These are phyloP conservation scores for Aspergillus steynii DNA, from an alignment of 495 filamentous ascomycete genomes.

Conservation along the genomic window DNA sequence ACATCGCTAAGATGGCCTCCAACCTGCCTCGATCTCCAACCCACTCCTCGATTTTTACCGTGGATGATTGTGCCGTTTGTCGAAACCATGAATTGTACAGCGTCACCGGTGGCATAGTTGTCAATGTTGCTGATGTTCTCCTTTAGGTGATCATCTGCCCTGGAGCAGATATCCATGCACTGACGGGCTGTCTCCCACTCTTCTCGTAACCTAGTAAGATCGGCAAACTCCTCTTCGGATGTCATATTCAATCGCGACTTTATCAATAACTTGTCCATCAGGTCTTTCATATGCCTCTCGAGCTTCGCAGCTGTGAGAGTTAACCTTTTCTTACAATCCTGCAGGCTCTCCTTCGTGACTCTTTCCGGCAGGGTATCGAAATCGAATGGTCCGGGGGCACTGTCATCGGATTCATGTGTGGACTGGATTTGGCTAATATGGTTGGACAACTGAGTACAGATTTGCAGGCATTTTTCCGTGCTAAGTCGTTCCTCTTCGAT, in stretches of 20 bases:
- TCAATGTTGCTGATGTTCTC: conserved; percentile 37
- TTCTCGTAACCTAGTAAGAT: conserved; percentile 36
- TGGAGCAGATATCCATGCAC: conserved; percentile 39
- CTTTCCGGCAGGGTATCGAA: conserved; percentile 26
- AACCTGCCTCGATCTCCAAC: conserved; percentile 43
- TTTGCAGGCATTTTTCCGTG: conserved; percentile 44
- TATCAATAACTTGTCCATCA: conserved; percentile 33
- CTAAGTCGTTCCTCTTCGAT: conserved; percentile 41
- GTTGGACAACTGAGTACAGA: conserved; percentile 37
- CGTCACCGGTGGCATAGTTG: conserved; percentile 39
- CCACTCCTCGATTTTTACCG: conserved; percentile 38
- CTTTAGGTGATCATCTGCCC: conserved; percentile 32
- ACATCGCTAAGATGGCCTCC: conserved; percentile 39
- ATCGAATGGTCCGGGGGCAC: conserved; percentile 15
- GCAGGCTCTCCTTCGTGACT: conserved; percentile 35
- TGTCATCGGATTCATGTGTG: conserved; percentile 9
- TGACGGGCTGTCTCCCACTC: conserved; percentile 41
- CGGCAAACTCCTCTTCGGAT: conserved; percentile 32
- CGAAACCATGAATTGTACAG: conserved; percentile 46
- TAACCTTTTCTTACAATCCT: conserved; percentile 41
- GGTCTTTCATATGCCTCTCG: conserved; percentile 34
- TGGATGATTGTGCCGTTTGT: conserved; percentile 35
- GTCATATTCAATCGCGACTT: conserved; percentile 30
- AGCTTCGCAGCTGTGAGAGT: conserved; percentile 29
- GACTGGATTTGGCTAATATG: conserved; percentile 37